Conservation (phyloP, 495 filamentous ascomycete species). For the Penicillium paradoxum region DNA sequence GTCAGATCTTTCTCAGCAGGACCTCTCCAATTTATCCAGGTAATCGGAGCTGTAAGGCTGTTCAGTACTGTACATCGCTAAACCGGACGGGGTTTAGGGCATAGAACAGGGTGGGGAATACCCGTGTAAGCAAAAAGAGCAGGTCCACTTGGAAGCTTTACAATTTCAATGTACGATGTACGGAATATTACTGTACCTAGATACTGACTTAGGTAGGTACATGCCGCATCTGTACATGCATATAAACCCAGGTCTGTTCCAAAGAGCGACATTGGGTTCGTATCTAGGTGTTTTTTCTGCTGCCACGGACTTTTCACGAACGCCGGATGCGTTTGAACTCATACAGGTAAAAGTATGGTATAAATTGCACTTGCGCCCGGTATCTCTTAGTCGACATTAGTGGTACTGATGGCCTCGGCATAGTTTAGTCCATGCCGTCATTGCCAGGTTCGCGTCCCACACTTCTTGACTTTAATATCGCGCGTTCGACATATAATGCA, state of each 20-base stretch:
- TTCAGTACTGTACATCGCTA: conserved; percentile 21
- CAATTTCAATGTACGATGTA: neutral
- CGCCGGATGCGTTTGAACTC: too few relatives aligned
- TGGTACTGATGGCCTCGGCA: conserved; percentile 13
- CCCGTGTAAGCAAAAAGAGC: conserved; percentile 19
- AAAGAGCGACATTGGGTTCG: too few relatives aligned
- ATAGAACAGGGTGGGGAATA: conserved; percentile 22
- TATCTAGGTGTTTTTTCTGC: too few relatives aligned
- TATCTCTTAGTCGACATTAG: conserved; percentile 3
- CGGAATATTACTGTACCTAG: conserved; percentile 5
- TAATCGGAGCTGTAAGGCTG: conserved; percentile 19
- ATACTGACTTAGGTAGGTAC: too few relatives aligned
- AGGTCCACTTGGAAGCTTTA: conserved; percentile 16
- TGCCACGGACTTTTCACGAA: too few relatives aligned
- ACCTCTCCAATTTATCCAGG: conserved; percentile 6
- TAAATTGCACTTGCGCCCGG: conserved; percentile 5
- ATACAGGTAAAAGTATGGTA: neutral
- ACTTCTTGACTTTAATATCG: conserved; percentile 5
- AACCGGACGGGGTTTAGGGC: conserved; percentile 14
- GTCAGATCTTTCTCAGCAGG: neutral
- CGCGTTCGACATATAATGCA: neutral
- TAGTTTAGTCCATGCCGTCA: conserved; percentile 24
- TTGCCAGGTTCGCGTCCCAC: conserved; percentile 22
- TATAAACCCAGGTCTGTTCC: too few relatives aligned
- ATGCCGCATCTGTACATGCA: too few relatives aligned